Percentiles rank a stretch among this genome's conserved stretches.
phyloP scores from a whole-genome alignment of 2,329 filamentous ascomycete genomes.

The Periconia sp. region DNA sequence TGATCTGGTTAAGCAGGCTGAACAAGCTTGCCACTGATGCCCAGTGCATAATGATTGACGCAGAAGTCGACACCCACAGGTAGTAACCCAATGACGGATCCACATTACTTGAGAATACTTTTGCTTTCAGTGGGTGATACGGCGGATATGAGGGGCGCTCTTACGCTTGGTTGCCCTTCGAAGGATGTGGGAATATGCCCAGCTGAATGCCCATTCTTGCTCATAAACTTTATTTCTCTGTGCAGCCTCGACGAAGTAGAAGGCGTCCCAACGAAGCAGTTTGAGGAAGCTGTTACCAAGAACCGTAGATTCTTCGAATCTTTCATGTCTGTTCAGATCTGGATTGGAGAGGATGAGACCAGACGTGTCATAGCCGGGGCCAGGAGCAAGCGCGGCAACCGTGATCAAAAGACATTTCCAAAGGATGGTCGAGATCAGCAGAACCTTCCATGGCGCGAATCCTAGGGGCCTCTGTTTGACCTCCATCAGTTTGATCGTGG shows the following conservation, averaged over 20 bases:
- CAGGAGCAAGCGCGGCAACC: conserved; percentile 60
- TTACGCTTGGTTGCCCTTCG: conserved; percentile 45
- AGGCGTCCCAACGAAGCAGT: conserved; percentile 76
- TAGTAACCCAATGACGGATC: conserved; percentile 24
- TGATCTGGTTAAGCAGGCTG: conserved; percentile 61
- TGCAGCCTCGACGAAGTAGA: conserved; percentile 71
- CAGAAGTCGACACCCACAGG: conserved; percentile 60
- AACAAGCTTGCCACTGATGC: conserved; percentile 74
- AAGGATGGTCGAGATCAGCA: conserved; percentile 51
- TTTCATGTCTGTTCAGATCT: conserved; percentile 18
- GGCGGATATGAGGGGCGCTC: conserved; percentile 15
- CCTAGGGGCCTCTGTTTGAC: not conserved
- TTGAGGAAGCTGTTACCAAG: conserved; percentile 51
- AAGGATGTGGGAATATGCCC: conserved; percentile 53
- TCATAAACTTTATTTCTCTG: conserved; percentile 70
- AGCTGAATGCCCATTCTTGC: conserved; percentile 84
- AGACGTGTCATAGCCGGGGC: conserved; percentile 77
- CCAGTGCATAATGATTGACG: conserved; percentile 77
- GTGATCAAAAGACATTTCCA: conserved; percentile 72
- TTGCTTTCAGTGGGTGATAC: conserved; percentile 36
- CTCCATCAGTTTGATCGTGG: not conserved
- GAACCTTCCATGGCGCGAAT: conserved; percentile 2
- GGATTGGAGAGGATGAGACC: conserved; percentile 54
- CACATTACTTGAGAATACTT: conserved; percentile 19
- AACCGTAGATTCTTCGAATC: conserved; percentile 17